Conservation (phyloP, 2,329 filamentous ascomycete genomes). For the Diaporthe citri region DNA sequence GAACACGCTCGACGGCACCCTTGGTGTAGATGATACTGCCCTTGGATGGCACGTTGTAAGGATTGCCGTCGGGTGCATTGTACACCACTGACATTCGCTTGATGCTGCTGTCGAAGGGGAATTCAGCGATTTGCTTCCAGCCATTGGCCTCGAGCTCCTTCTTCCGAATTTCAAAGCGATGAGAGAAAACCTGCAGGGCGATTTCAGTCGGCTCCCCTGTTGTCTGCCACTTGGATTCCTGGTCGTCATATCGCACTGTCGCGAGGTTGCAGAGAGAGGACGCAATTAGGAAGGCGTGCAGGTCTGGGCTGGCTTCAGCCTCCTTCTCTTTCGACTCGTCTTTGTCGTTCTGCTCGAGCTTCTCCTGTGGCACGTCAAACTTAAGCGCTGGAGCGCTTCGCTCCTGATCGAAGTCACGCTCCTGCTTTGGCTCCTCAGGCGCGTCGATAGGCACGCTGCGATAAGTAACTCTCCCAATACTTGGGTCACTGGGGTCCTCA, state of each 20-base stretch:
- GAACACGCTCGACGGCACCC: constrained; percentile 71
- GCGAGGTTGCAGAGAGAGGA: constrained; percentile 75
- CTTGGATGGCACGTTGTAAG: constrained; percentile 52
- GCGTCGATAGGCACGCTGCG: constrained; percentile 53
- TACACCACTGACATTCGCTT: constrained; percentile 87
- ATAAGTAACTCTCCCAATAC: constrained; percentile 66
- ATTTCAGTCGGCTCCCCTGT: constrained; percentile 82
- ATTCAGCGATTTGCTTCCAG: constrained; percentile 77
- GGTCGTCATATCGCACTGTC: constrained; percentile 68
- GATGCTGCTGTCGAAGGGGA: constrained; percentile 82
- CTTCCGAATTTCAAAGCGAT: constrained; percentile 73
- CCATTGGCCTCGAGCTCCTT: constrained; percentile 62
- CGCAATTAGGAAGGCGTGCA: constrained; percentile 65
- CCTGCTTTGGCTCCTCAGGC: constrained; percentile 53
- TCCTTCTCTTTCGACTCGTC: constrained; percentile 51
- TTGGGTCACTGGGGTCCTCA: constrained; percentile 72
- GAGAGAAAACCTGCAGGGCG: constrained; percentile 80
- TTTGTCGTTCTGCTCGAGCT: constrained; percentile 56
- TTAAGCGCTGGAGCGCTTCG: constrained; percentile 71
- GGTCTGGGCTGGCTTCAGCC: constrained; percentile 62
- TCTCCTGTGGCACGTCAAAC: constrained; percentile 73
- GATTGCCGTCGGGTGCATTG: constrained; percentile 58
- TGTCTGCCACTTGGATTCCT: constrained; percentile 72
- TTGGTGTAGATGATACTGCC: constrained; percentile 71
- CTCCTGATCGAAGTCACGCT: constrained; percentile 70